Conservation (phyloP, 768 basidiomycete genomes). For the Serendipita vermifera region DNA sequence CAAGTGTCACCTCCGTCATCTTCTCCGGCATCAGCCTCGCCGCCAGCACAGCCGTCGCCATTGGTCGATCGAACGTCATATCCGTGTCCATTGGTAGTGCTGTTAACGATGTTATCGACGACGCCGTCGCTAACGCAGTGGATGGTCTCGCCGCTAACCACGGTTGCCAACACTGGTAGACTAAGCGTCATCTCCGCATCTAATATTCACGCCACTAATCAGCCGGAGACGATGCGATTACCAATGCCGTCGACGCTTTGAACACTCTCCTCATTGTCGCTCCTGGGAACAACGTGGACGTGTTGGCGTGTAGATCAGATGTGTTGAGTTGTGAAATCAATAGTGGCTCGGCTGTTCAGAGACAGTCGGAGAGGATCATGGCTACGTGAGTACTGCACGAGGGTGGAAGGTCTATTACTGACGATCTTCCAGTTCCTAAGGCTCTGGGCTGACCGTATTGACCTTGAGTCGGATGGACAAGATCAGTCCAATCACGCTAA, state of each 20-base stretch:
- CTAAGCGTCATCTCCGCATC: no score
- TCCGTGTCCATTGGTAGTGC: not conserved
- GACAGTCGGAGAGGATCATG: not conserved
- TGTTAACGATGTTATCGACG: not conserved
- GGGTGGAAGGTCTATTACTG: not conserved
- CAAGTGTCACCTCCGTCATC: constrained; percentile 2
- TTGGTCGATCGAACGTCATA: not conserved
- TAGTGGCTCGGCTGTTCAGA: not conserved
- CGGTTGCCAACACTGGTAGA: no score
- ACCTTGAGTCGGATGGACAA: not conserved
- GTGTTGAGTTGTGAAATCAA: not conserved
- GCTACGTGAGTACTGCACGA: not conserved
- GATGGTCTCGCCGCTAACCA: no score
- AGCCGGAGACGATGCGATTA: no score
- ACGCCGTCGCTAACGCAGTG: not conserved
- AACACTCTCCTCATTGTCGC: not conserved
- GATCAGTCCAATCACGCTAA: not conserved
- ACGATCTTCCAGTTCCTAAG: not conserved
- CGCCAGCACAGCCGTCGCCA: not conserved
- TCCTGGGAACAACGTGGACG: not conserved
- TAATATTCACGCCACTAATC: no score
- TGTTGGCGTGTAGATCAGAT: not conserved
- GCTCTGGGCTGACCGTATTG: not conserved
- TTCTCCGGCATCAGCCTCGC: constrained; percentile 1
- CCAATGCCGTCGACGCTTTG: not conserved